Evolutionary conservation across 768 basidiomycete genomes (phyloP), one percentile per base, ranked within the genome.

Genomic region (Boletus huronensis): DNA sequence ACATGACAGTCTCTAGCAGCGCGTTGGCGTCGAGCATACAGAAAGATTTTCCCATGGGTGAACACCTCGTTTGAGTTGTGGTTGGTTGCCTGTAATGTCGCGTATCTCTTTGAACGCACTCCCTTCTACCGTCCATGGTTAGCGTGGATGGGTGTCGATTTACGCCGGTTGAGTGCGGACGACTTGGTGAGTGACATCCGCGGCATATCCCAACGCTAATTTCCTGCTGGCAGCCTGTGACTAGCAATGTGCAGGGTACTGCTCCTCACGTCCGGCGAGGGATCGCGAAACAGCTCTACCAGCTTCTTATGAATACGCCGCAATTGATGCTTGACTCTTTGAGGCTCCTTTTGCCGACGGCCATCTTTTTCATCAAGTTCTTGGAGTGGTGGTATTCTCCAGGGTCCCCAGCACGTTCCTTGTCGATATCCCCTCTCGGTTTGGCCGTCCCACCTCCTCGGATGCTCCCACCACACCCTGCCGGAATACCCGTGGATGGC

Each of bases 341-440:
- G 36, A 82, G 85, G 55, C 74, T 90, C 44, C 77, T 91, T 43
- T 80, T 94, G 32, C 96, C 92, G 16, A 89, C 87, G 19, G 87
- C 88, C 39, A 93, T 99, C 54, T 96, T 99, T 72, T 90, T 92
- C 68, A 78, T 99, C 76, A 96, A 94, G 71, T 95, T 98, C 72
- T 77, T 97, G 43, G 94, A 98, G 72, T 99, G 97, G 94, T 99
- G 96, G 94, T 98, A 98, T 67, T 95, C 93, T 5, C 94, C 97
- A 21, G 81, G 81, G 41, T 97, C 92, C 11, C 94, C 89, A 4
- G 90, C 89, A 17, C 82, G 85, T 38, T 82, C 83, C n/a, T 72
- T 90, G 50, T 79, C 83, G 9, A 77, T 77, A 31, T 83, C 82
- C 11, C 75, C 73, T 29, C 79, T 81, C 48, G 88, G 85, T 7